These are phyloP conservation scores for Ophidiomyces ophidiicola DNA, from an alignment of 2,329 filamentous ascomycete species.

Conservation along the genomic window DNA sequence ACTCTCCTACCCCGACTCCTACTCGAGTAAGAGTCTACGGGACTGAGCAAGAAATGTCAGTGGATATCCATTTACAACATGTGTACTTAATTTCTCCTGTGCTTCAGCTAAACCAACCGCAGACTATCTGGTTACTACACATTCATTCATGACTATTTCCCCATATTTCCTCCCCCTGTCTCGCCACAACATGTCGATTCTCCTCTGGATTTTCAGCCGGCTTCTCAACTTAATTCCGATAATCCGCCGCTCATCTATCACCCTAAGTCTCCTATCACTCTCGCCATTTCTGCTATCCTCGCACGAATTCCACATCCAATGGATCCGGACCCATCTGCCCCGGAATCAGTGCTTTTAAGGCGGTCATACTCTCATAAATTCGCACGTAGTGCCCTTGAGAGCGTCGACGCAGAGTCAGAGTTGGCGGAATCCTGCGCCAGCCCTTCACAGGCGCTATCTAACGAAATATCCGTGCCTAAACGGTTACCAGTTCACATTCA, in stretches of 20 bases:
- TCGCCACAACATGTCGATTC: slow-evolving; percentile 22
- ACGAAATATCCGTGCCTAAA: slow-evolving; percentile 22
- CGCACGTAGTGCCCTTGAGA: slow-evolving; percentile 28
- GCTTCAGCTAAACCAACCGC: slow-evolving; percentile 14
- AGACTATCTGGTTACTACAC: slow-evolving; percentile 34
- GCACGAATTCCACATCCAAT: slow-evolving; percentile 33
- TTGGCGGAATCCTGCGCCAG: slow-evolving; percentile 30
- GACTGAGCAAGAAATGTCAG: slow-evolving; percentile 32
- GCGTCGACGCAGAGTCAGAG: slow-evolving; percentile 34
- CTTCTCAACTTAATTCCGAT: slow-evolving; percentile 22
- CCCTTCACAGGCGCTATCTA: slow-evolving; percentile 31
- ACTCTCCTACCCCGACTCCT: slow-evolving; percentile 15
- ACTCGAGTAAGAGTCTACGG: slow-evolving; percentile 30
- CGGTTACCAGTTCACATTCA: slow-evolving; percentile 29
- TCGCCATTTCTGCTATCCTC: slow-evolving; percentile 34
- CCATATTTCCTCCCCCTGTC: slow-evolving; percentile 32
- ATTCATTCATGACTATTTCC: slow-evolving; percentile 37
- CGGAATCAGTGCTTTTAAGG: slow-evolving; percentile 27
- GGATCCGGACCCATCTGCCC: slow-evolving; percentile 27
- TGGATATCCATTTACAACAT: not conserved
- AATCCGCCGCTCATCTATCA: slow-evolving; percentile 25
- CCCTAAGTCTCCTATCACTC: slow-evolving; percentile 33
- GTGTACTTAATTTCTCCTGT: not conserved
- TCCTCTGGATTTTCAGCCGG: slow-evolving; percentile 24
- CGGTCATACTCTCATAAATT: slow-evolving; percentile 31